Evolutionary conservation across 805 yeast genomes (phyloP).

Genomic region (Hanseniaspora clermontiae): DNA sequence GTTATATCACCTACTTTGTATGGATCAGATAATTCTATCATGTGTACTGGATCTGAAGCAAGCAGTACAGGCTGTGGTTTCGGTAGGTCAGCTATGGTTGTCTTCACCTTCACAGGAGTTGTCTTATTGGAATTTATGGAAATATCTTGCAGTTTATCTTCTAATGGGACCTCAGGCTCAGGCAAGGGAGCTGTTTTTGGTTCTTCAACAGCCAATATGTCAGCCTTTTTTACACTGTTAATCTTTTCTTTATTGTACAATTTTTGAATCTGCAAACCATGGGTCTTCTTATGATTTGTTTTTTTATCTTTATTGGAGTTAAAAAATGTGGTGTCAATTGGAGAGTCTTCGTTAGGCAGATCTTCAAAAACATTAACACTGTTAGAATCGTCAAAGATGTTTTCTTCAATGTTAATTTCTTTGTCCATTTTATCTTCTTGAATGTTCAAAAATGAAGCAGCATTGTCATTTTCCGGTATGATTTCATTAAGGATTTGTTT

Average conservation of each 20-base stretch:
- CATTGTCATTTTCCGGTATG: neutral
- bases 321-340: neutral
- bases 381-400: neutral
- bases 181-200: neutral
- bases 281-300: neutral
- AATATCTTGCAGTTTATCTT: neutral
- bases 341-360: neutral
- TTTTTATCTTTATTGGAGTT: neutral
- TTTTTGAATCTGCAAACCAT: neutral
- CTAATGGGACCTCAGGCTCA: neutral
- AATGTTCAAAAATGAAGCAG: neutral
- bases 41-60: conserved; percentile 27
- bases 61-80: neutral
- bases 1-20: conserved; percentile 83
- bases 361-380: conserved; percentile 1
- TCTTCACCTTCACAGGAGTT: neutral
- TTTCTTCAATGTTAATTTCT: neutral
- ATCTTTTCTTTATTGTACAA: neutral
- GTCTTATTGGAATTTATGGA: neutral
- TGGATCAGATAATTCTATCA: conserved; percentile 78
- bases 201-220: neutral
- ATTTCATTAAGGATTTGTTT: neutral
- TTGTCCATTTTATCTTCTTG: neutral
- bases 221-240: neutral
- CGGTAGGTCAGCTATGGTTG: neutral